Evolutionary conservation across 108 stramenopile species (phyloP).

Genomic region (Pseudonitzschia multiseries): DNA sequence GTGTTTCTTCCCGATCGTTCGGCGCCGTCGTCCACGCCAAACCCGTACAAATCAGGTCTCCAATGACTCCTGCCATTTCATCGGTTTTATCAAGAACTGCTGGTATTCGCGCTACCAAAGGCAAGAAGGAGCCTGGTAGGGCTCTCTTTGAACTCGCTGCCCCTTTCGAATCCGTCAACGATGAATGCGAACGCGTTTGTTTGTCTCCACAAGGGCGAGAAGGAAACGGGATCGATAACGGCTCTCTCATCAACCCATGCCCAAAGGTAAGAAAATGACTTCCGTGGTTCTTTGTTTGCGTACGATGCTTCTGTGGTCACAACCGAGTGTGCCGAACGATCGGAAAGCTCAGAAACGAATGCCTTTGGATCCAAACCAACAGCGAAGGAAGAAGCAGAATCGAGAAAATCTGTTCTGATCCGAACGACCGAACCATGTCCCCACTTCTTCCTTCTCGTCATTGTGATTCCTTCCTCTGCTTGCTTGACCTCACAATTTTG

Average conservation of each 20-base stretch:
- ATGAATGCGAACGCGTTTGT: slow-evolving; percentile 4
- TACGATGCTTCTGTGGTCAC: too few relatives aligned
- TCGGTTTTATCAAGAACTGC: not conserved
- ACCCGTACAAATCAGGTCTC: not conserved
- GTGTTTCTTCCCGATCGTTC: not conserved
- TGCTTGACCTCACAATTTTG: not conserved
- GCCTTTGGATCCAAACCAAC: too few relatives aligned
- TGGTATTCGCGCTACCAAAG: not conserved
- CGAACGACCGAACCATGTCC: not conserved
- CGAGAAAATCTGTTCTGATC: too few relatives aligned
- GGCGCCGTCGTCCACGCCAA: not conserved
- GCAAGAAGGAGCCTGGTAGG: not conserved
- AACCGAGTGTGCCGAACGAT: too few relatives aligned
- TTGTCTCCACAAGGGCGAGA: not conserved
- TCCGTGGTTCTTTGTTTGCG: too few relatives aligned
- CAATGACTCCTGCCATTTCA: not conserved
- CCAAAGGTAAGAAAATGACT: not conserved
- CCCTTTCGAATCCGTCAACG: slow-evolving; percentile 15
- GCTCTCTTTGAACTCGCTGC: slow-evolving; percentile 11
- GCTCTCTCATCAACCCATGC: slow-evolving; percentile 7
- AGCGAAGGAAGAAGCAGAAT: too few relatives aligned
- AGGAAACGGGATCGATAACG: not conserved
- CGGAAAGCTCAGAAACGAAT: too few relatives aligned
- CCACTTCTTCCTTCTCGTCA: not conserved
- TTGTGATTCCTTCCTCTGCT: not conserved